Evolutionary conservation across 768 basidiomycete genomes (phyloP).

Genomic region (Auricularia sp.): DNA sequence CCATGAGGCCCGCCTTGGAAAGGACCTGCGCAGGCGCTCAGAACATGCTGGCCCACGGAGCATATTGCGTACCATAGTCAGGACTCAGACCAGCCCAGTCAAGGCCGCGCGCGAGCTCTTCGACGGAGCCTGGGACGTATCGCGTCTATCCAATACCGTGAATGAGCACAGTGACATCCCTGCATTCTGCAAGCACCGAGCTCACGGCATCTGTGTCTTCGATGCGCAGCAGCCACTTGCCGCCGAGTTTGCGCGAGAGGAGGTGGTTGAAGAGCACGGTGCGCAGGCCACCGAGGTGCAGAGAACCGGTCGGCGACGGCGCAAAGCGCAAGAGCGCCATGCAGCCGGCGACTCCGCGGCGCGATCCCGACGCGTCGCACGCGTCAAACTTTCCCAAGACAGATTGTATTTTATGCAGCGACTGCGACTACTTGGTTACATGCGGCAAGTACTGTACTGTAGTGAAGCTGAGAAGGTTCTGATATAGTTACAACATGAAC

Average conservation of each 20-base stretch:
- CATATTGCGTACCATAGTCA: conserved; percentile 61
- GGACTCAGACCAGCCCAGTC: conserved; percentile 88
- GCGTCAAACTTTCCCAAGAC: too few species aligned
- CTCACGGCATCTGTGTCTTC: conserved; percentile 89
- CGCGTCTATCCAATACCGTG: conserved; percentile 43
- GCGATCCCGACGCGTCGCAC: too few species aligned
- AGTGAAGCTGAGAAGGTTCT: too few species aligned
- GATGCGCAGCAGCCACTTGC: conserved; percentile 84
- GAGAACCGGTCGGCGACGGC: conserved; percentile 88
- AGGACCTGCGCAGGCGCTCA: conserved; percentile 44
- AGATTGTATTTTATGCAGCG: too few species aligned
- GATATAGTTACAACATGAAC: too few species aligned
- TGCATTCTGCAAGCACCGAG: conserved; percentile 13
- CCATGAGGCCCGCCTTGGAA: conserved; percentile 62
- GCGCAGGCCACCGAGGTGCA: conserved; percentile 90
- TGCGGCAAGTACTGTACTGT: too few species aligned
- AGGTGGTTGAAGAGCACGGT: conserved; percentile 92
- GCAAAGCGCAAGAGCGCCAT: conserved; percentile 82
- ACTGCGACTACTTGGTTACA: too few species aligned
- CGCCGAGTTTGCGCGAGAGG: conserved; percentile 67
- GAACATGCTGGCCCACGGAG: neutral
- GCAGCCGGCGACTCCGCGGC: neutral
- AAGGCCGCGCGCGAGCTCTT: conserved; percentile 63
- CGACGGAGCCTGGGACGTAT: conserved; percentile 73
- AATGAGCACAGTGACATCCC: neutral